Evolutionary conservation across 2,329 filamentous ascomycete species (phyloP).

Genomic region (Leptographium lundbergii): DNA sequence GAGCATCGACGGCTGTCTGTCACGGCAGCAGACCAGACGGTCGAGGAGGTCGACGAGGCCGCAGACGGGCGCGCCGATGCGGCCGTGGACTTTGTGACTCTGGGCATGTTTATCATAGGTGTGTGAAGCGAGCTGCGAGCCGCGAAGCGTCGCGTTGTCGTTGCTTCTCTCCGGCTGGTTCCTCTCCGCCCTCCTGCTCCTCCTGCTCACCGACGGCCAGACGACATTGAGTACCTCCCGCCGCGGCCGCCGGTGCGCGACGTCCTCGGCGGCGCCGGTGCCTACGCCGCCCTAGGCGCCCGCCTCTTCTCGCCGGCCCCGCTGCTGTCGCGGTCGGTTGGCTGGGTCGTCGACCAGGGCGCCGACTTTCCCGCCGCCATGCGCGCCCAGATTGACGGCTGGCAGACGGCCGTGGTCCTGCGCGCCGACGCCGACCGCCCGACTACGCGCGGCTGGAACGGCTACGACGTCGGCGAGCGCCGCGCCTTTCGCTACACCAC

Average conservation of each 20-base stretch:
- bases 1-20: no score
- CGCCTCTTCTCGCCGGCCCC: constrained; percentile 72
- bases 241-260: constrained; percentile 56
- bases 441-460: constrained; percentile 89
- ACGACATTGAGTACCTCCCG: constrained; percentile 80
- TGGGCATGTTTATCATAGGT: constrained; percentile 68
- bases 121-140: no score
- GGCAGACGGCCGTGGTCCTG: constrained; percentile 63
- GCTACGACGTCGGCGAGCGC: constrained; percentile 50
- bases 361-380: constrained; percentile 69
- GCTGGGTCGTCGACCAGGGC: constrained; percentile 86
- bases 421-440: constrained; percentile 52
- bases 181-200: background rate
- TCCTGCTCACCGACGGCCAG: constrained; percentile 31
- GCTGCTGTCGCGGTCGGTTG: constrained; percentile 50
- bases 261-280: constrained; percentile 78
- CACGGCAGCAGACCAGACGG: no score
- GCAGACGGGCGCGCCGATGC: background rate
- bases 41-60: background rate
- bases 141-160: no score
- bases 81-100: constrained; percentile 49
- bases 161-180: background rate
- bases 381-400: constrained; percentile 50
- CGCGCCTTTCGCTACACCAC: constrained; percentile 78
- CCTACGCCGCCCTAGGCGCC: constrained; percentile 78